These are phyloP conservation scores for Vanrija sp. DNA, from an alignment of 1,284 basidiomycete genomes.

Conservation along the genomic window DNA sequence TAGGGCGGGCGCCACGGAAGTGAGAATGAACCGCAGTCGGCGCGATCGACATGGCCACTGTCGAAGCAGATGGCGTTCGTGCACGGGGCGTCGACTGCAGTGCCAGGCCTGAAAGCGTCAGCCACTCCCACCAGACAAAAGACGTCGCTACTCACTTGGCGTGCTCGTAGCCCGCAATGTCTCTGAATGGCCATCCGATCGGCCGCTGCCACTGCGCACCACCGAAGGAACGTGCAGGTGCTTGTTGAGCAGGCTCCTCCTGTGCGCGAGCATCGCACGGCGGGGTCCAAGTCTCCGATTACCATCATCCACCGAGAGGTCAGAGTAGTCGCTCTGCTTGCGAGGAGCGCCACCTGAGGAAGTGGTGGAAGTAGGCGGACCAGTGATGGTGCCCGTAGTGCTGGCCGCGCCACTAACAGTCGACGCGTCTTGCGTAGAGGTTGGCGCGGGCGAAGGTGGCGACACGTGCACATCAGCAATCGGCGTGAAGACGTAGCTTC, in stretches of 20 bases:
- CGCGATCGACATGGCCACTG: conserved; percentile 35
- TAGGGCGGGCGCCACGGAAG: conserved; percentile 37
- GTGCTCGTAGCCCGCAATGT: not conserved
- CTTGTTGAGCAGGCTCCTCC: conserved; percentile 29
- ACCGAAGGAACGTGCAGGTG: conserved; percentile 43
- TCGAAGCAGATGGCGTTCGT: conserved; percentile 25
- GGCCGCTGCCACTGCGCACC: not conserved
- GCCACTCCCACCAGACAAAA: not conserved
- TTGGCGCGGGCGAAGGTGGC: conserved; percentile 8
- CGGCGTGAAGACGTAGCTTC: conserved; percentile 11
- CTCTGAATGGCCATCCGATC: not conserved
- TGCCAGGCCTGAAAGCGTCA: conserved; percentile 2
- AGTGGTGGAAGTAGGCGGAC: not conserved
- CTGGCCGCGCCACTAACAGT: too few relatives aligned
- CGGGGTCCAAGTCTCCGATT: not conserved
- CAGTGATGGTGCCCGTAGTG: not conserved
- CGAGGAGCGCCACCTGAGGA: not conserved
- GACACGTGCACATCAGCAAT: conserved; percentile 4
- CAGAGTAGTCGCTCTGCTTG: not conserved
- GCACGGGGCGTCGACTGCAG: conserved; percentile 1
- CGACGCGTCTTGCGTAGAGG: not conserved
- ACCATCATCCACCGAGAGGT: too few relatives aligned
- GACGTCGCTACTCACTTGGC: not conserved
- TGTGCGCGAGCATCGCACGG: conserved; percentile 1
- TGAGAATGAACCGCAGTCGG: conserved; percentile 84